Evolutionary conservation across 495 filamentous ascomycete species (phyloP), one percentile per base, ranked within the genome.

Genomic region (Neurospora africana): DNA sequence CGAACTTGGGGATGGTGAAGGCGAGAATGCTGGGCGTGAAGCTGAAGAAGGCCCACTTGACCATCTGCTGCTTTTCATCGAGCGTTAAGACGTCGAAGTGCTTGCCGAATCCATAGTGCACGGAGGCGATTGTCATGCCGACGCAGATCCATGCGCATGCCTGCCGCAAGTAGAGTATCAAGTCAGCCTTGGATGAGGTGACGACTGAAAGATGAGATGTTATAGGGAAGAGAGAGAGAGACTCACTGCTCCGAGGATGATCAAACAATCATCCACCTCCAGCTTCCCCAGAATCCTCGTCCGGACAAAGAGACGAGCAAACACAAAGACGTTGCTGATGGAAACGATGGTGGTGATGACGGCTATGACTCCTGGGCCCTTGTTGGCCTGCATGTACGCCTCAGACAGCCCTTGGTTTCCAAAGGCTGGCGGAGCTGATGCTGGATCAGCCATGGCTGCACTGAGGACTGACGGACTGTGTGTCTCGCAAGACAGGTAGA

Each of bases 1-100:
- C 76, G 39, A 78, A 75, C 47, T 79, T 79, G 36, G 77, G 76
- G 9, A 78, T 40, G n/a, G 72, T 72, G 30, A 78, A 79, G 39
- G 73, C 72, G 35, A 41, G 21, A 1, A 79, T 73, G 41, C 76
- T 76, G n/a, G 76, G 78, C 7, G 75, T 74, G 39, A 77, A 79
- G 6, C 76, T 76, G 41, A 79, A 58, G 39, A 76, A 47, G 41
- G 72, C 73, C 58, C 74, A 76, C 35, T 72, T 71, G 35, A 78
- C 47, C 53, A 61, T 61, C 0, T 61, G 53, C 23, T 61, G 53
- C 13, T 30, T 30, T 27, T 68, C 53, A 7, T 72, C 71, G 30
- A 38, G 17, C 2, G 17, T 38, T 47, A 74, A 37, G 1, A 69
- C 23, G 33, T 71, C 68, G 27, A 39, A 37, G 71, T 77, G 76